Base-by-base conservation (phyloP, 768 basidiomycete genomes). In the Rhodotorula taiwanensis region DNA sequence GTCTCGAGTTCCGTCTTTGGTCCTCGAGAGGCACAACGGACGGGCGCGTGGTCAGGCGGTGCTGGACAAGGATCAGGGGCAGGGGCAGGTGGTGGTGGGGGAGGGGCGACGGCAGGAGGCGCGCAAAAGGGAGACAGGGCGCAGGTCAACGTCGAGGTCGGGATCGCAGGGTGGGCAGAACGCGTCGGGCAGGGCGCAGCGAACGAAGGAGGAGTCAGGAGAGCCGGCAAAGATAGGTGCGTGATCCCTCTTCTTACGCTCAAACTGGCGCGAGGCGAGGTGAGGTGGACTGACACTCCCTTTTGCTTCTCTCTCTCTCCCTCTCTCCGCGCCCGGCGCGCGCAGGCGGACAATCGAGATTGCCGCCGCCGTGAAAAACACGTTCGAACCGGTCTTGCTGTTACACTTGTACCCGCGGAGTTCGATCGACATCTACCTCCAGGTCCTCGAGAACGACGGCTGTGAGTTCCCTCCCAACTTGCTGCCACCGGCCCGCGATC, bases 381-480 rank as follows among this genome's bases (percentile, higher is more conserved):
- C 95, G 0, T 98, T 99, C 74, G 94, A 98, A 74, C 91, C 93
- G 45, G 90, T 94, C 58, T 83, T 99, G 28, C 88, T 91, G 74
- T 87, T 88, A 11, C 82, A 81, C 64, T 82, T 99, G 51, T 97
- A 95, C 77, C 94, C 94, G 27, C 85, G 95, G 52, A 88, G 88
- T 39, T 86, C 92, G 75, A 95, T 99, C 75, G 89, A 94, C 77
- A 85, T 99, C 64, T 88, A 85, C 76, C 81, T 99, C 11, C 91
- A 94, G 75, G 85, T 99, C 33, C 78, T 95, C 43, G 89, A 95
- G 70, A 88, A 92, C 74, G 95, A 99, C 72, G 95, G 95, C 44
- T 78, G 79, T 77, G 55, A 44, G 76, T 72, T 23, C 14, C 52
- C 15, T 39, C 36, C 10, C 9, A 39, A 10, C 36, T n/a, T n/a